Evolutionary conservation across 2,329 filamentous ascomycete species (phyloP).

Genomic region (Tolypocladium guangdongense): DNA sequence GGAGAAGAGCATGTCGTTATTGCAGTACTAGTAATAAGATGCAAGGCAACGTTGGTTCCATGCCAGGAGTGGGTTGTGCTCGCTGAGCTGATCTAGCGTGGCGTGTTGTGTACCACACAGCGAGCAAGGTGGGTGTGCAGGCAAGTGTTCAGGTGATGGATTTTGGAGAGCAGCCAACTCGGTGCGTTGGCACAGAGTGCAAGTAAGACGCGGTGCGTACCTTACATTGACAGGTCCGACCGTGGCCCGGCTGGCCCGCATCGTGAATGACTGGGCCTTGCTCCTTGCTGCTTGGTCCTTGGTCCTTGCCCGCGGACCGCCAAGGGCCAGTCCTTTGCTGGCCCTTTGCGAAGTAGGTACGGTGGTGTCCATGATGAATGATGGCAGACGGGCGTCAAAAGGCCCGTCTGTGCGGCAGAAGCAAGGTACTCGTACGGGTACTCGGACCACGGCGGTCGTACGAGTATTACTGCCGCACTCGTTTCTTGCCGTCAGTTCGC

Average conservation of each 20-base stretch:
- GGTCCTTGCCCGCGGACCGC: too few species aligned
- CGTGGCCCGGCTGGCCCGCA: too few species aligned
- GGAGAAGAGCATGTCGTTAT: neutral
- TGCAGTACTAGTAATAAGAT: neutral
- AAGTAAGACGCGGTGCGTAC: neutral
- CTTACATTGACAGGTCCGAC: too few species aligned
- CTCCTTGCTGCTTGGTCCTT: too few species aligned
- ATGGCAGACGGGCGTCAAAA: neutral
- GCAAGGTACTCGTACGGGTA: too few species aligned
- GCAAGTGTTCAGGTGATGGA: neutral
- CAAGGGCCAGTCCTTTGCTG: too few species aligned
- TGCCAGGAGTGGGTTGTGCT: neutral
- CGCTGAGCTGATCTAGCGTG: neutral
- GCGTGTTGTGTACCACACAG: neutral
- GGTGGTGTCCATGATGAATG: neutral
- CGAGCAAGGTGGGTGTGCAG: neutral
- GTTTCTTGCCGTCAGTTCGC: neutral
- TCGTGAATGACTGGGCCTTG: neutral
- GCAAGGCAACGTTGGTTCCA: neutral
- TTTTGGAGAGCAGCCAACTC: neutral
- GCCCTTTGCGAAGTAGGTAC: too few species aligned
- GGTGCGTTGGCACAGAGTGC: neutral
- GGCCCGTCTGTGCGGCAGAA: neutral
- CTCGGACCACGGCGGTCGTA: too few species aligned
- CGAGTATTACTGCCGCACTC: neutral